Conservation (phyloP, 140 eudicot genomes). For the Bidens hawaiensis region DNA sequence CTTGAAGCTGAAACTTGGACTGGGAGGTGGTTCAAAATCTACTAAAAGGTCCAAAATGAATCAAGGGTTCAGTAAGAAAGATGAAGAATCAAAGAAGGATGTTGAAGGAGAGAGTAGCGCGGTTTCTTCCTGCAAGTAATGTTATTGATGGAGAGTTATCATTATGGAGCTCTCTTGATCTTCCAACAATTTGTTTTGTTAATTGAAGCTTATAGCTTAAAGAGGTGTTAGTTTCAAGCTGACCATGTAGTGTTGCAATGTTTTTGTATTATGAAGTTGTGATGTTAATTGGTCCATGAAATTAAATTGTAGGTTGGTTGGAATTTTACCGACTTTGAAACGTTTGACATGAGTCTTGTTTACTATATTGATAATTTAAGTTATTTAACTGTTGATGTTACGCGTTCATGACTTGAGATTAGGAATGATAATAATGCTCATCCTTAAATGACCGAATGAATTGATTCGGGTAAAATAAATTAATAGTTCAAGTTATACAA, state of each 20-base stretch:
- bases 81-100: slow-evolving; percentile 28
- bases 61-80: slow-evolving; percentile 29
- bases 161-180: slow-evolving; percentile 63
- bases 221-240: background rate
- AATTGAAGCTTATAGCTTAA: slow-evolving; percentile 23
- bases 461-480: too few relatives aligned
- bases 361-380: background rate
- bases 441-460: too few relatives aligned
- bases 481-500: too few relatives aligned
- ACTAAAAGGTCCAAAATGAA: slow-evolving; percentile 29
- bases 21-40: slow-evolving; percentile 19
- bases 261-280: slow-evolving; percentile 5
- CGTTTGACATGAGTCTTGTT: slow-evolving; percentile 4
- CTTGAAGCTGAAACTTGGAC: slow-evolving; percentile 43
- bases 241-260: slow-evolving; percentile 16
- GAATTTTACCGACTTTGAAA: slow-evolving; percentile 1
- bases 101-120: slow-evolving; percentile 26
- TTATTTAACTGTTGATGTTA: too few relatives aligned
- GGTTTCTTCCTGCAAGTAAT: slow-evolving; percentile 15
- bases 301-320: background rate
- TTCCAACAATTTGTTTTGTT: slow-evolving; percentile 51
- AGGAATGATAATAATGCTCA: too few relatives aligned
- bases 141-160: slow-evolving; percentile 36
- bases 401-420: too few relatives aligned
- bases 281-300: background rate